Base-by-base conservation (phyloP, 768 basidiomycete genomes). In the Agrocybe chaxingu region DNA sequence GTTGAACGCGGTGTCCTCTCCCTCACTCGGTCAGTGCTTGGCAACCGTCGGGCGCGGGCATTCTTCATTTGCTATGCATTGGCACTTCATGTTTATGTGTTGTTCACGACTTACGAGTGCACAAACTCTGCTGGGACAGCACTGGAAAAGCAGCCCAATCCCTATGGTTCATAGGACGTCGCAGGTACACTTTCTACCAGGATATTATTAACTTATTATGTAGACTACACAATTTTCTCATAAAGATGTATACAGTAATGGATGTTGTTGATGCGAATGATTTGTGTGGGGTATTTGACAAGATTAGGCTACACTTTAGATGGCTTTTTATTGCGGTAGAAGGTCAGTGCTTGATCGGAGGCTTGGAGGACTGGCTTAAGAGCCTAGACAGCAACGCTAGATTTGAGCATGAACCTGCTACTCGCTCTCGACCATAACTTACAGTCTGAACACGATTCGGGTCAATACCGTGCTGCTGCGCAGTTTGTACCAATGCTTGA, bases 31-130 rank as follows among this genome's bases (percentile, higher is more conserved):
- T 77, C 84, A 8, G 86, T 98, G 46, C 80, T 98, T 24, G 89
- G 92, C 37, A 94, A 92, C 63, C 87, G 94, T 29, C 81, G 92
- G 11, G 85, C 93, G n/a, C 77, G 97, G 60, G 87, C 86, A 13
- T 80, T 89, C 38, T 98, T 98, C 65, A 84, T 98, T 52, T 74
- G 85, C 44, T 99, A 99, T 67, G 88, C 96, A 4, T 66, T 87
- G 9, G 80, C 75, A 4, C 66, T 97, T 13, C 93, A 97, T 63
- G 51, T 87, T n/a, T 71, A 95, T 30, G 87, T 94, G 30, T 73
- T 95, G 67, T 87, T 81, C 65, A 87, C 85, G 5, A 76, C 81
- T 31, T 92, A 88, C 63, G 87, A 87, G 65, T 91, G 85, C 57
- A 79, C 84, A 19, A 67, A 72, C 18, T 72, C 78, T 6, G 76